phyloP scores from a whole-genome alignment of 768 basidiomycete species.

The Suillus alpinus region DNA sequence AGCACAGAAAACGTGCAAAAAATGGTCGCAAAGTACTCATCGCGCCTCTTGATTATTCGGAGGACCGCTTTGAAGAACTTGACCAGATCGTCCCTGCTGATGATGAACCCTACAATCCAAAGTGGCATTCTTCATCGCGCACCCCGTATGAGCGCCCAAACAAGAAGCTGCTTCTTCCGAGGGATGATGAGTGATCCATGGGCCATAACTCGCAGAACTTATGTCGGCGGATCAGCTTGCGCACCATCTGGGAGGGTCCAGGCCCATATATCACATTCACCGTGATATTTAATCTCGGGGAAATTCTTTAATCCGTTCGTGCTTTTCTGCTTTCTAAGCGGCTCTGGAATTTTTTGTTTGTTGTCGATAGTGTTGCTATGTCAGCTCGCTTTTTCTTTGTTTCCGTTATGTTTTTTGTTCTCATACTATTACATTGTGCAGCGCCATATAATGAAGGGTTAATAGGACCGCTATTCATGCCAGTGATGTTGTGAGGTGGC shows the following conservation, averaged over 20 bases:
- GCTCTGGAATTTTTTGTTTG: background rate
- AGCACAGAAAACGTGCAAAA: background rate
- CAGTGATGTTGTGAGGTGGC: background rate
- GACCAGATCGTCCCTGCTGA: background rate
- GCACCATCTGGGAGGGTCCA: background rate
- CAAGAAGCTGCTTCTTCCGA: background rate
- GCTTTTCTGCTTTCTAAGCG: background rate
- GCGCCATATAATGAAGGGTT: background rate
- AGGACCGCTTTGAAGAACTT: background rate
- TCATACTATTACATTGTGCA: background rate
- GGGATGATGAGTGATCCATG: background rate
- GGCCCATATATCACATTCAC: background rate
- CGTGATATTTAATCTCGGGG: background rate
- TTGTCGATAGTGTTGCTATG: background rate
- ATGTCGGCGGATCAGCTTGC: background rate
- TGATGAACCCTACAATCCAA: background rate
- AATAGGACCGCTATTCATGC: background rate
- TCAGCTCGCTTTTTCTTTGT: too few species aligned
- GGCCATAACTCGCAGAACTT: background rate
- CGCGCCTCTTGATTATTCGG: conserved; percentile 12
- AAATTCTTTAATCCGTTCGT: background rate
- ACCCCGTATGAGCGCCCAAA: background rate
- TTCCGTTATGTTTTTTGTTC: background rate
- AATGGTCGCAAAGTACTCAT: conserved; percentile 14
- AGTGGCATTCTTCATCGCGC: background rate